Base-by-base conservation (phyloP, 805 yeast species). In the Kluyveromyces aestuarii region DNA sequence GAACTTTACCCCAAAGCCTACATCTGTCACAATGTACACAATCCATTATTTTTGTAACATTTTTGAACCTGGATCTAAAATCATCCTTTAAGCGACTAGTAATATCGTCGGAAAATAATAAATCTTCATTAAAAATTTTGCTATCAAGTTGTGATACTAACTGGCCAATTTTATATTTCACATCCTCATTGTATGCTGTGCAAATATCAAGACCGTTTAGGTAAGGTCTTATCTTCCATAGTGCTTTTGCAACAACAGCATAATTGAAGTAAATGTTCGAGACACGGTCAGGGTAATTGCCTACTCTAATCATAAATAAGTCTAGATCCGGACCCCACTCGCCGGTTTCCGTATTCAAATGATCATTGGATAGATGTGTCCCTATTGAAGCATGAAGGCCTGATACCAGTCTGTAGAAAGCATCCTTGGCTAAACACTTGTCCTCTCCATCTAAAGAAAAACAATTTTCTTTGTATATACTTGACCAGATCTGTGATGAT, bases 1-100 rank as follows among this genome's bases (percentile, higher is more conserved):
- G 99, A 30, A 93, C 79, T 67, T 93, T 93, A 9, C 99, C 99
- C 99, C 99, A 93, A 68, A 93, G 73, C 60, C 97, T 79, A 67
- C 99, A 93, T 62, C 97, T 76, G 64, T 93, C 99, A 72, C 99
- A 93, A 37, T 96, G 97, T 39, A 93, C 98, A 71, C 99, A 93
- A 66, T 91, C 96, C 97, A 93, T 93, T 41, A 93, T 80, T 45
- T 87, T 83, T 18, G 95, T 82, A 21, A 93, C 95, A 63, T 93
- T 93, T 61, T 81, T 82, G 66, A 93, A 95, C 46, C 95, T 82
- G 37, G 77, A 68, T 52, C 91, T 77, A 70, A 93, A 90, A 58
- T 93, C 98, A 53, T 83, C 82, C 59, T 93, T 93, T 50, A 91
- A 74, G 2, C 66, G 69, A 4, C 64, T 59, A 47, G 61, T 61